Evolutionary conservation across 2,329 filamentous ascomycete species (phyloP).

Genomic region (Lasiodiplodia hormozganensis): DNA sequence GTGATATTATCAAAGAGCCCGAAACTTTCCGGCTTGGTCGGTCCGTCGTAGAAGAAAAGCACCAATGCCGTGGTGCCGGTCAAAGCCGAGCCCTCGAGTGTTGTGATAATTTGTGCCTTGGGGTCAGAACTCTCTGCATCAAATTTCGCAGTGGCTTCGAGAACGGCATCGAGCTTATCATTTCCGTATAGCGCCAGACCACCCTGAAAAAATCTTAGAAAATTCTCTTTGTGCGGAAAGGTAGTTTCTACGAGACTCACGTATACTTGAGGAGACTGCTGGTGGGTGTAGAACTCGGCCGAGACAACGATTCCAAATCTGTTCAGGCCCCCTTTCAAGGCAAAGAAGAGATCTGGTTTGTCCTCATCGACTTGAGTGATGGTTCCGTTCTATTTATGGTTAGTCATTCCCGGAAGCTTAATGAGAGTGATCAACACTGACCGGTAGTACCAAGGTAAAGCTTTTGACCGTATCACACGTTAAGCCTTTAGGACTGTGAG

Average conservation of each 20-base stretch:
- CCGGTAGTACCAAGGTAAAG: slow-evolving; percentile 17
- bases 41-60: slow-evolving; percentile 10
- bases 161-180: not conserved
- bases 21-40: not conserved
- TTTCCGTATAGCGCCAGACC: not conserved
- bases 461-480: slow-evolving; percentile 9
- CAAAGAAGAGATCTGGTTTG: slow-evolving; percentile 41
- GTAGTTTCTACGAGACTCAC: not conserved
- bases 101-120: slow-evolving; percentile 9
- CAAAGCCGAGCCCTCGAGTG: not conserved
- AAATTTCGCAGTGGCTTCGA: not conserved
- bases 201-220: not conserved
- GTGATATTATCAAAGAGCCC: not conserved
- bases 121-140: slow-evolving; percentile 1
- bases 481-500: not conserved
- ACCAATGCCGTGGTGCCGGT: not conserved
- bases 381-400: not conserved
- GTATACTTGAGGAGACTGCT: slow-evolving; percentile 1
- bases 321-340: slow-evolving; percentile 45
- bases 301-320: slow-evolving; percentile 48
- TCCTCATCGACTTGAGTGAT: slow-evolving; percentile 10
- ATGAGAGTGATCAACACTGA: not conserved
- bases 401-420: not conserved
- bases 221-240: not conserved
- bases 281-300: slow-evolving; percentile 2